phyloP scores from a whole-genome alignment of 2,329 filamentous ascomycete genomes.

The Penicillium sumatraense region DNA sequence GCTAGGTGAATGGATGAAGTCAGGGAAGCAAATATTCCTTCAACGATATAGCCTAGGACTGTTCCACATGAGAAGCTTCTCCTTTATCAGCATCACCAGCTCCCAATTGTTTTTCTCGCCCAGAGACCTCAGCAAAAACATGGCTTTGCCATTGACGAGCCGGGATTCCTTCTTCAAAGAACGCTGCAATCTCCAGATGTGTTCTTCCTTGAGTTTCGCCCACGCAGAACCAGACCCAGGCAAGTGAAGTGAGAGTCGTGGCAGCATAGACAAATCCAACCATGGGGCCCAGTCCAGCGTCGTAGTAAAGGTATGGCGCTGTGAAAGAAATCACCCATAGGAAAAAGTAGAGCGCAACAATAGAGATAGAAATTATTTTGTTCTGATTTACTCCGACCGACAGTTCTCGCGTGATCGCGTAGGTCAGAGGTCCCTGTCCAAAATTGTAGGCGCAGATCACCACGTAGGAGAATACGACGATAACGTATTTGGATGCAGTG shows the following conservation, averaged over 20 bases:
- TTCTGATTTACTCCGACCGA: slow-evolving; percentile 54
- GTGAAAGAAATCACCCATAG: slow-evolving; percentile 41
- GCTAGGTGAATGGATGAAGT: too few species aligned
- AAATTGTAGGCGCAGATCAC: slow-evolving; percentile 54
- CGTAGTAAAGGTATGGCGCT: slow-evolving; percentile 40
- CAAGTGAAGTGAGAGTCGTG: slow-evolving; percentile 31
- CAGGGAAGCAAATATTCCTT: too few species aligned
- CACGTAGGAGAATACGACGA: slow-evolving; percentile 49
- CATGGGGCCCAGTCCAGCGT: slow-evolving; percentile 38
- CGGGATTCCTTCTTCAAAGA: slow-evolving; percentile 44
- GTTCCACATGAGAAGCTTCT: not conserved
- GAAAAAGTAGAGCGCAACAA: slow-evolving; percentile 47
- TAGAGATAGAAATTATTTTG: slow-evolving; percentile 50
- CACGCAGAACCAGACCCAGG: slow-evolving; percentile 46
- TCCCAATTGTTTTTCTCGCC: not conserved
- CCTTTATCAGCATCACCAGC: not conserved
- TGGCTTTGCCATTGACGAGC: slow-evolving; percentile 39
- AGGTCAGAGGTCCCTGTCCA: slow-evolving; percentile 48
- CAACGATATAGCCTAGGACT: too few species aligned
- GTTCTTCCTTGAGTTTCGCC: slow-evolving; percentile 45
- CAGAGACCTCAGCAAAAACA: slow-evolving; percentile 9
- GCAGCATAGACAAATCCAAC: slow-evolving; percentile 41
- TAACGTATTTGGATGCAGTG: slow-evolving; percentile 27
- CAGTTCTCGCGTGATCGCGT: slow-evolving; percentile 52
- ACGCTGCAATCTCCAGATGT: slow-evolving; percentile 43